These are phyloP conservation scores for Streptanthus diversifolius DNA, from an alignment of 345 rosid species.

Conservation along the genomic window DNA sequence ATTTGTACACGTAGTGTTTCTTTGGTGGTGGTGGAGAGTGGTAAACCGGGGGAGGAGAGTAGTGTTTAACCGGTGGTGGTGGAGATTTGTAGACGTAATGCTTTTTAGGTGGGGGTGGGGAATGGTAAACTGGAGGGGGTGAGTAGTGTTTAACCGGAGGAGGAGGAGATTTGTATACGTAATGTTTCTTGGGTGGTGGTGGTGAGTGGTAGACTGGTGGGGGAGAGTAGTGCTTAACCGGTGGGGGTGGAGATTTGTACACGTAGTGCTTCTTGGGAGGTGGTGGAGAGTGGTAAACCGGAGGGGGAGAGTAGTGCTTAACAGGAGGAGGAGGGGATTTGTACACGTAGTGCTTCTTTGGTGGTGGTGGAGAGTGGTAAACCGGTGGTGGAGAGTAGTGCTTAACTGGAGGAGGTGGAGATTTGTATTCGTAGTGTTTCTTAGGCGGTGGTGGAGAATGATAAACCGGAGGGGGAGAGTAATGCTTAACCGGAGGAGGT, in stretches of 20 bases:
- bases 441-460: constrained; percentile 31
- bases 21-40: constrained; percentile 15
- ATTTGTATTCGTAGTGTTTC: constrained; percentile 27
- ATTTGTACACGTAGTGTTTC: not conserved
- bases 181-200: constrained; percentile 31
- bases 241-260: constrained; percentile 32
- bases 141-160: constrained; percentile 22
- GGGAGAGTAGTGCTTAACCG: constrained; percentile 19
- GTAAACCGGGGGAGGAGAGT: constrained; percentile 22
- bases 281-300: constrained; percentile 33
- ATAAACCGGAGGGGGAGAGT: constrained; percentile 31
- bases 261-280: constrained; percentile 26
- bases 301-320: constrained; percentile 6
- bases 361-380: constrained; percentile 34
- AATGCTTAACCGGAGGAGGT: constrained; percentile 30
- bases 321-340: constrained; percentile 33
- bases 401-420: constrained; percentile 34
- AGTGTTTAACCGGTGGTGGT: constrained; percentile 13
- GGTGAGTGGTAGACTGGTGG: constrained; percentile 26
- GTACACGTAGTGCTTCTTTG: constrained; percentile 27
- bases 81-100: constrained; percentile 22
- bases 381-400: constrained; percentile 26
- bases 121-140: constrained; percentile 16
- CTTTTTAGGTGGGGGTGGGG: constrained; percentile 19
- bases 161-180: constrained; percentile 20